These are phyloP conservation scores for Pleurotus tuber-regium DNA, from an alignment of 768 basidiomycete species.

Conservation along the genomic window DNA sequence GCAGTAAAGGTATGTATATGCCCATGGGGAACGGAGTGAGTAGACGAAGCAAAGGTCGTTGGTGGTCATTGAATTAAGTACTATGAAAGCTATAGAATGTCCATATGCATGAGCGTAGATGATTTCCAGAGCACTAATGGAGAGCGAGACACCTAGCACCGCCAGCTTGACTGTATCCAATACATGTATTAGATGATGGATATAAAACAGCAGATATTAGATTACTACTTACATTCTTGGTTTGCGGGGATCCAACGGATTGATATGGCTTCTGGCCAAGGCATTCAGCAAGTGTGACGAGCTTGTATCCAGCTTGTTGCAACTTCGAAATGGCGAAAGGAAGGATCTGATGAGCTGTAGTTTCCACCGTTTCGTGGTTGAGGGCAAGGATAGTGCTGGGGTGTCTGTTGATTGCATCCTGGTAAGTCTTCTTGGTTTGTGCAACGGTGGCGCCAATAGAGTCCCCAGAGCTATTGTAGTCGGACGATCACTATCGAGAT, in stretches of 20 bases:
- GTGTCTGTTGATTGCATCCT: slow-evolving; percentile 22
- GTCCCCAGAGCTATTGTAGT: slow-evolving; percentile 32
- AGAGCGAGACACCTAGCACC: too few relatives aligned
- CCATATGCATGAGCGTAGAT: too few relatives aligned
- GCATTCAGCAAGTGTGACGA: slow-evolving; percentile 44
- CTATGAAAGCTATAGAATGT: too few relatives aligned
- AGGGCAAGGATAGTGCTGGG: slow-evolving; percentile 36
- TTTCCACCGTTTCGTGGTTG: slow-evolving; percentile 34
- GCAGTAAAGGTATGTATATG: too few relatives aligned
- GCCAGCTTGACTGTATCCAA: background rate
- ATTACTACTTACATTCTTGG: slow-evolving; percentile 5
- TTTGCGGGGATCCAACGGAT: slow-evolving; percentile 25
- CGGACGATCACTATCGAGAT: background rate
- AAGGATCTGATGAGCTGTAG: slow-evolving; percentile 25
- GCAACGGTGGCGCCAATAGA: slow-evolving; percentile 27
- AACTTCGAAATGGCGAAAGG: slow-evolving; percentile 38
- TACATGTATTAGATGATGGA: too few relatives aligned
- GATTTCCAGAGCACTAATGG: too few relatives aligned
- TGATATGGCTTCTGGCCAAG: slow-evolving; percentile 36
- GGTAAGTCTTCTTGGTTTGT: slow-evolving; percentile 28
- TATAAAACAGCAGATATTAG: background rate
- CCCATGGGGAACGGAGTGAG: too few relatives aligned
- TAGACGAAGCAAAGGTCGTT: too few relatives aligned
- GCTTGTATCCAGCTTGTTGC: slow-evolving; percentile 35
- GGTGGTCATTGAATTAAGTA: too few relatives aligned